Base-by-base conservation (phyloP, 2,329 filamentous ascomycete genomes). In the Diaporthe amygdali region DNA sequence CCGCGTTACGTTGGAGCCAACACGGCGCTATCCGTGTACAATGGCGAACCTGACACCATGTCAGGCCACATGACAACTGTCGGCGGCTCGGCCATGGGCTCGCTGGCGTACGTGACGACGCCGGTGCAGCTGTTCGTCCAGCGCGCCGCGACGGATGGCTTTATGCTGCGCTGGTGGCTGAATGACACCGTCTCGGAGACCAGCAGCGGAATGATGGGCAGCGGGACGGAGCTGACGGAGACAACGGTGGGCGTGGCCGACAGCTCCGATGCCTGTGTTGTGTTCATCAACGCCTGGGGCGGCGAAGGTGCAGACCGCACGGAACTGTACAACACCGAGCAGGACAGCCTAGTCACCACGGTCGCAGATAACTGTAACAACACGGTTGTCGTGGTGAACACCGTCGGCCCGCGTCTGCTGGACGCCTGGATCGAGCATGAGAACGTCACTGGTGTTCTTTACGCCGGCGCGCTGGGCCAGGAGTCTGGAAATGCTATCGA, bases 301-400 rank as follows among this genome's bases (percentile, higher is more conserved):
- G 90, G 92, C 1, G 94, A 97, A 81, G 92, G 92, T 1, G 92
- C 87, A 74, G 87, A 94, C 72, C 85, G 90, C 55, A 83, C 88
- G 0, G 85, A 84, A 9, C 83, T 94, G 54, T 85, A 86, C 34
- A 93, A 96, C 77, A 91, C 91, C 71, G 89, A 88, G 63, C 90
- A 88, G 2, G 90, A 93, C 73, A 80, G 78, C 0, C 80, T 92
- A 0, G 84, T 92, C 51, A 79, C 79, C 0, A 84, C 87, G 49
- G 89, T 92, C 0, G 90, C 91, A 0, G 80, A 82, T 10, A 82
- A 84, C 34, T 92, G 90, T 78, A 84, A 82, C 73, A 91, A 89
- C 73, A 92, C 90, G 2, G 83, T 92, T n/a, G 91, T 92, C 0
- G 82, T 92, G 0, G 83, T 92, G 9, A 90, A 93, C 79, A 92